Evolutionary conservation across 192 early-diverging fungal genomes (phyloP), one percentile per base, ranked within the genome.

Genomic region (Chytriomyces sp.): DNA sequence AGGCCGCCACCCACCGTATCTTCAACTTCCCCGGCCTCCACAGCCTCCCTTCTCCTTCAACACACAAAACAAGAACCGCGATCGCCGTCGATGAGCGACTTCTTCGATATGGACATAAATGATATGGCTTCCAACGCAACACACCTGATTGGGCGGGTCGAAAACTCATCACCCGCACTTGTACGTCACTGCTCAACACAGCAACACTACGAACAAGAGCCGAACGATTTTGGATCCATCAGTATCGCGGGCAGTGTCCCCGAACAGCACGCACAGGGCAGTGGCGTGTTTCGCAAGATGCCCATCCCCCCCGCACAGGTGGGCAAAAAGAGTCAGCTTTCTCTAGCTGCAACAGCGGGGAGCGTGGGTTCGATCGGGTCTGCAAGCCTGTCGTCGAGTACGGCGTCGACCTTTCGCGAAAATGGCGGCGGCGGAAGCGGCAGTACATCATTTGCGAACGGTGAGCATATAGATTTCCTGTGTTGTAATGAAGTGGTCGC

Each of bases 231-330:
- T 61, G 31, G 34, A 8, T 17, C 33, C 31, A 10, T 32, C 58
- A 4, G 52, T 44, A 19, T 5, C 74, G 4, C 30, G 39, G 41
- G 38, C 69, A 25, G 34, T 36, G 8, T 40, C 52, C 2, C 37
- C 59, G 5, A 49, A n/a, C n/a, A n/a, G n/a, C n/a, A n/a, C n/a
- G n/a, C n/a, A n/a, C n/a, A n/a, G n/a, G n/a, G n/a, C n/a, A n/a
- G n/a, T 36, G 39, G 40, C 22, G 30, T 61, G 2, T 65, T 72
- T 69, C 36, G 64, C 38, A 73, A 75, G 44, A 56, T 55, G 19
- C 70, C 39, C 33, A 76, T 76, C 2, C 71, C 52, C 7, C 63
- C 63, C 10, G 39, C 63, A 4, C 63, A 65, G 38, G 28, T 65
- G 39, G 52, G 52, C 63, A 65, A 65, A 32, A 65, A 52, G 5